A percentile compares a stretch with the other conserved stretches of the same genome.
These are phyloP conservation scores for Calocera viscosa DNA, from an alignment of 768 basidiomycete species.

Conservation along the genomic window DNA sequence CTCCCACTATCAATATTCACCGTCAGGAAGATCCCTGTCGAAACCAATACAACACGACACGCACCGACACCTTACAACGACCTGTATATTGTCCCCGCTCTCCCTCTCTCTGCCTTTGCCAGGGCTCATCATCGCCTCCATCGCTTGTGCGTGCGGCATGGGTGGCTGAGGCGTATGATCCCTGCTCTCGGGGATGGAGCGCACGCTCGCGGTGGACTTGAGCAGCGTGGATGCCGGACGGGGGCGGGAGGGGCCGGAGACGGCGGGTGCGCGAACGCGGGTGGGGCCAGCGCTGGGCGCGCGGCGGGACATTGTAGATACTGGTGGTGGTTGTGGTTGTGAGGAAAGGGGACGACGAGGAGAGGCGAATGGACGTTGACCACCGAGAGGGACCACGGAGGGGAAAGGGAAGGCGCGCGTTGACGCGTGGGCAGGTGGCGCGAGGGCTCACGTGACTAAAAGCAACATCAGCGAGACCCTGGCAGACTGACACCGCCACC, in stretches of 20 bases:
- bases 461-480: not conserved
- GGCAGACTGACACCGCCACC: too few relatives aligned
- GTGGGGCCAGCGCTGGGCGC: not conserved
- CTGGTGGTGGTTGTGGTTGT: not conserved
- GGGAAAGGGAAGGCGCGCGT: not conserved
- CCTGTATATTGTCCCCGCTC: constrained; percentile 76
- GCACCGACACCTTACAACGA: constrained; percentile 78
- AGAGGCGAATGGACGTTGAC: not conserved
- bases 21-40: not conserved
- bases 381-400: not conserved
- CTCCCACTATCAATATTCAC: constrained; percentile 31
- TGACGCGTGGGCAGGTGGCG: not conserved
- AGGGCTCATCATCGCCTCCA: not conserved
- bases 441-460: not conserved
- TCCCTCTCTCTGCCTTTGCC: constrained; percentile 29
- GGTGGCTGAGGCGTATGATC: not conserved
- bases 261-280: not conserved
- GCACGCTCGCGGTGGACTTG: not conserved
- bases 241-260: not conserved
- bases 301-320: not conserved
- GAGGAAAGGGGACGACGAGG: not conserved
- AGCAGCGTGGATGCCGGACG: not conserved
- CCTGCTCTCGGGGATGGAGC: not conserved
- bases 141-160: not conserved
- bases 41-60: constrained; percentile 10